Base-by-base conservation (phyloP, 2,329 filamentous ascomycete species). In the Paracoccidioides lutzii region DNA sequence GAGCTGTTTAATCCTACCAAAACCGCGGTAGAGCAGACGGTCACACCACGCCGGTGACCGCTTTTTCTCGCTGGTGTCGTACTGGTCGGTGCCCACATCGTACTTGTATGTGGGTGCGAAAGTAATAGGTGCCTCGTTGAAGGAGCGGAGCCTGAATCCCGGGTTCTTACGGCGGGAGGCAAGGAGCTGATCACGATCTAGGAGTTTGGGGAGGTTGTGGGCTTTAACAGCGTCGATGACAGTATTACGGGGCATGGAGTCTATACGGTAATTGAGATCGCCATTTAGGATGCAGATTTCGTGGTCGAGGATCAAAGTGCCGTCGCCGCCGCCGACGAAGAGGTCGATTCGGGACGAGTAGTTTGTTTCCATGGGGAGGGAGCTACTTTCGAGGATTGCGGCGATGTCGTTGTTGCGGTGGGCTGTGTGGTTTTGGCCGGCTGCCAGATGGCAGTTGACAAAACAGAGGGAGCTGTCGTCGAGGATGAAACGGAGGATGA, bases 41-140 rank as follows among this genome's bases (percentile, higher is more conserved):
- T 98, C 93, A 69, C 93, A 98, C 93, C 93, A 98, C 0, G 93
- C 93, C 0, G 93, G 93, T 28, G 88, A 86, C 52, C 93, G 82
- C 69, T 88, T 88, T 77, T 98, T 98, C 70, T 98, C 93, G 63
- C 87, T 91, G 0, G 87, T 86, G 68, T 98, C 93, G 69, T 97
- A 98, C 5, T 82, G 86, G 66, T 97, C 91, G 0, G 89, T 94
- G 14, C 90, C 90, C 0, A 97, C 89, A 63, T 98, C 93, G 69
- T 98, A 98, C 69, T 98, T 98, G 77, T 98, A 98, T 0, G 93
- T 98, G 0, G 93, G 93, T 6, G 89, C 85, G 68, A 98, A 98
- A 0, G 83, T 85, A 64, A 98, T 96, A 0, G 87, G 87, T 55
- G 85, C 78, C 71, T 98, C 93, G n/a, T 85, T 83, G 69, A 98